These are phyloP conservation scores for Penicillium coffeae DNA, from an alignment of 495 filamentous ascomycete genomes.

Conservation along the genomic window DNA sequence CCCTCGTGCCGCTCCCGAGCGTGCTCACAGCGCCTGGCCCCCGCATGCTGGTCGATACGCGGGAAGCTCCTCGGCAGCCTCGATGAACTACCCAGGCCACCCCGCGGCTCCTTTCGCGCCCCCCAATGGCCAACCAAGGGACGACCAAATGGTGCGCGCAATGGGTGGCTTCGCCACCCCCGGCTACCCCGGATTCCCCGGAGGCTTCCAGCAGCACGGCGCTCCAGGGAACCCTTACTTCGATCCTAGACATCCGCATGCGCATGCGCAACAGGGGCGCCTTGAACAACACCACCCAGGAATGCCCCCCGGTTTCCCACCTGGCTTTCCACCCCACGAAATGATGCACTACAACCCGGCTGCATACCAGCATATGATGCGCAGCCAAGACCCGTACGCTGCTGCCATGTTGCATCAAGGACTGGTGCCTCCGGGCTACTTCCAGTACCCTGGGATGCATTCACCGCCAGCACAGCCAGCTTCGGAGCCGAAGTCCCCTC, in stretches of 20 bases:
- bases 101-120: neutral
- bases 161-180: neutral
- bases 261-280: neutral
- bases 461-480: constrained; percentile 32
- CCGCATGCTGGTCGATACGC: constrained; percentile 11
- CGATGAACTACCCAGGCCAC: neutral
- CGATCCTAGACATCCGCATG: constrained; percentile 14
- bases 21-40: constrained; percentile 1
- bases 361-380: constrained; percentile 39
- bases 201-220: neutral
- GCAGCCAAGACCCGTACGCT: constrained; percentile 35
- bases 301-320: constrained; percentile 15
- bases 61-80: neutral
- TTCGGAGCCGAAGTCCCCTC: constrained; percentile 16
- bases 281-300: constrained; percentile 18
- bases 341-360: constrained; percentile 45
- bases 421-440: constrained; percentile 37
- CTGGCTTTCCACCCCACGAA: constrained; percentile 41
- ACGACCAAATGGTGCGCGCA: neutral
- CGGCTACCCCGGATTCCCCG: neutral
- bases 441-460: constrained; percentile 33
- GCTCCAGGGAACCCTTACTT: neutral
- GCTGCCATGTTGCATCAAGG: constrained; percentile 30
- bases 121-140: neutral
- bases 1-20: constrained; percentile 33